Conservation (phyloP, 306 rosid genomes). For the Vicia sativa region DNA sequence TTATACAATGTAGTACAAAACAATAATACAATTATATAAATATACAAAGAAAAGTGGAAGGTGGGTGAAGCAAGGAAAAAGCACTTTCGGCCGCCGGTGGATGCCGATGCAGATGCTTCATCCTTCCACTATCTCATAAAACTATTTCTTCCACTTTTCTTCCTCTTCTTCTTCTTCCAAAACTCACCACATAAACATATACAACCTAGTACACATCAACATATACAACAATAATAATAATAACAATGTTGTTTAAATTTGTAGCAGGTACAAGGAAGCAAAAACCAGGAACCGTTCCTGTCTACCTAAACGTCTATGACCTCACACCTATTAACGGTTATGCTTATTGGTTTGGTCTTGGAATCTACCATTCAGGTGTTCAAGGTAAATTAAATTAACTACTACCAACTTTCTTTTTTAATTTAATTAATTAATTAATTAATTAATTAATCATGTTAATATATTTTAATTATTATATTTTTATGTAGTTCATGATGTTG, state of each 20-base stretch:
- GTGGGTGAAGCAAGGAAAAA: conserved; percentile 4
- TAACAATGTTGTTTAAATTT: conserved; percentile 61
- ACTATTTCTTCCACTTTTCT: not conserved
- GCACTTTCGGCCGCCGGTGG: conserved; percentile 26
- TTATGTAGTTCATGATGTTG: conserved; percentile 75
- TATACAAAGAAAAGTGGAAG: not conserved
- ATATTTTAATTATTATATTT: conserved; percentile 9
- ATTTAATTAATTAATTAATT: not conserved
- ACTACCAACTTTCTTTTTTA: not conserved
- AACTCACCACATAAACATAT: not conserved
- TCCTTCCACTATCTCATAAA: not conserved
- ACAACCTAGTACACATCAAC: not conserved
- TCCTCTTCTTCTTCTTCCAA: not conserved
- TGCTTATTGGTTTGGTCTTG: conserved; percentile 97
- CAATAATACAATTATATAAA: not conserved
- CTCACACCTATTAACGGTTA: conserved; percentile 90
- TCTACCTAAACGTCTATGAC: conserved; percentile 86
- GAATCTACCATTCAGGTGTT: conserved; percentile 93
- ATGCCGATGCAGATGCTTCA: not conserved
- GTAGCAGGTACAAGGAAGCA: conserved; percentile 62
- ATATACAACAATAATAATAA: not conserved
- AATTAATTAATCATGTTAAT: not conserved
- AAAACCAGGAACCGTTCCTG: conserved; percentile 75
- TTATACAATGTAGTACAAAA: not conserved
- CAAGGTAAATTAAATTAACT: conserved; percentile 52